Base-by-base conservation (phyloP, 495 filamentous ascomycete genomes). In the Ascodesmis nigricans region DNA sequence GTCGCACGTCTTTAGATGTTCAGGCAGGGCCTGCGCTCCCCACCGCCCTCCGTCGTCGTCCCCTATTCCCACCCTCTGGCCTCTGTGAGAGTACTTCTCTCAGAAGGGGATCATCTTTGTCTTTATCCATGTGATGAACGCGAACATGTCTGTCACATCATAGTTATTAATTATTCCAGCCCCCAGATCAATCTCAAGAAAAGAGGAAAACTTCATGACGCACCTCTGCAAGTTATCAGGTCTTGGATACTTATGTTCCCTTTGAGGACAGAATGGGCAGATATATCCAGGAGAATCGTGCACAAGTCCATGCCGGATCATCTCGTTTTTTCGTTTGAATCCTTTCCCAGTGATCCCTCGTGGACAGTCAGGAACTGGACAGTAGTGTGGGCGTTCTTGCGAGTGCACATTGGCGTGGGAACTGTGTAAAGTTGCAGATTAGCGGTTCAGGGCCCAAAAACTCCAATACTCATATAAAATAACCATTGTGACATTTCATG, bases 401-500 rank as follows among this genome's bases (percentile, higher is more conserved):
- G 81, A 91, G 54, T 97, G 87, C 4, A 97, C 90, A 51, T 95
- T 97, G 30, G 76, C 75, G 55, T 97, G 90, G n/a, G 90, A 97
- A 51, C 84, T 92, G 65, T 39, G 27, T 63, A 53, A 47, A 63
- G 67, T 40, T 48, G 36, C 38, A 17, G 16, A 24, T 36, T 29
- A 36, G 27, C 15, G 11, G 23, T 25, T n/a, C n/a, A n/a, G n/a
- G n/a, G n/a, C 23, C 11, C 23, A 25, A 6, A 25, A 25, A 25
- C 6, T 9, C 3, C n/a, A 31, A 16, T 14, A 2, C 3, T 1
- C 8, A 2, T 13, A 9, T 13, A 21, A 9, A 20, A n/a, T 17
- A 5, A 24, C 9, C 15, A 29, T 17, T 6, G 25, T 25, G 35
- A n/a, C n/a, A n/a, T n/a, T n/a, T n/a, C n/a, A n/a, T n/a, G n/a